Conservation (phyloP, 2,329 filamentous ascomycete genomes). For the Talaromyces albobiverticillius region DNA sequence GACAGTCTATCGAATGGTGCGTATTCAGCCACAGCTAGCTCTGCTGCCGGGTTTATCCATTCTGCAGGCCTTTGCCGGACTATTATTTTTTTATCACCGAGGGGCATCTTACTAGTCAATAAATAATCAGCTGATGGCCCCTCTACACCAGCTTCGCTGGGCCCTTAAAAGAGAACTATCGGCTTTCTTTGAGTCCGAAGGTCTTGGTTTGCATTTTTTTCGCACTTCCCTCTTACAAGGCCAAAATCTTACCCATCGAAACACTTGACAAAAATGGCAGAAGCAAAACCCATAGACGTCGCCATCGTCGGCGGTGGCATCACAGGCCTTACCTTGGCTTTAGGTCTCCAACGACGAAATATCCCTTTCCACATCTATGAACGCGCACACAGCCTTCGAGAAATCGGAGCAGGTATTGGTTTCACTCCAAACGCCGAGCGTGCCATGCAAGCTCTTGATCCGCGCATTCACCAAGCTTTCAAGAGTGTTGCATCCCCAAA, state of each 20-base stretch:
- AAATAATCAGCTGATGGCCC: background rate
- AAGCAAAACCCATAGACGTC: conserved; percentile 33
- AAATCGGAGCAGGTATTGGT: conserved; percentile 58
- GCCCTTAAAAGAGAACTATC: background rate
- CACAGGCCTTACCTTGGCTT: conserved; percentile 53
- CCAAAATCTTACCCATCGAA: too few species aligned
- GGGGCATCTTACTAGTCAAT: background rate
- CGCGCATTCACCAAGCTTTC: conserved; percentile 29
- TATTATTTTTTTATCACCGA: background rate
- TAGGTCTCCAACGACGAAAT: conserved; percentile 47
- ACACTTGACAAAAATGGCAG: background rate
- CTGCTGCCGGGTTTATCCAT: too few species aligned
- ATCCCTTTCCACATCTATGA: conserved; percentile 56
- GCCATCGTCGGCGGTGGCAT: conserved; percentile 63
- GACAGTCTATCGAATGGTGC: background rate
- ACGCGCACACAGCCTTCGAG: conserved; percentile 52
- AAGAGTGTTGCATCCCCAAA: conserved; percentile 32
- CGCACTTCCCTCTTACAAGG: too few species aligned
- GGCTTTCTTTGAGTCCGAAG: background rate
- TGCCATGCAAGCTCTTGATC: conserved; percentile 54
- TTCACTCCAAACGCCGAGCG: conserved; percentile 56
- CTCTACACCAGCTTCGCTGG: background rate
- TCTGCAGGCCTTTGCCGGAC: too few species aligned
- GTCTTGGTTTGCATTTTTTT: too few species aligned
- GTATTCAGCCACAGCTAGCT: too few species aligned